Evolutionary conservation across 192 early-diverging fungal genomes (phyloP).

Genomic region (Coemansia sp.): DNA sequence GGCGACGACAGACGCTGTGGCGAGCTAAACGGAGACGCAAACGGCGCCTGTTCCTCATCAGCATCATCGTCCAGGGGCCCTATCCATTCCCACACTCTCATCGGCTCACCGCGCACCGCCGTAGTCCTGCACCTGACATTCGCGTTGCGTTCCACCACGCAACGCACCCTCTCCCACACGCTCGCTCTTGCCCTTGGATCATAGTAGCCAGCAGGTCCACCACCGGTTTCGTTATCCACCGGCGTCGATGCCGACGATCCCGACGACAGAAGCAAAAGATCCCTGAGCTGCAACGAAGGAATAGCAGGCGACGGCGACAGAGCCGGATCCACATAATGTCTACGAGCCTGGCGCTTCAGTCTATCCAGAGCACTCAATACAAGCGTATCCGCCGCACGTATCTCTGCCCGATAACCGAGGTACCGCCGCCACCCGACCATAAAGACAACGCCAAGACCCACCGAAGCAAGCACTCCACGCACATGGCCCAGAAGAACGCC

Average conservation of each 20-base stretch:
- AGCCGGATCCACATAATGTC: conserved; percentile 57
- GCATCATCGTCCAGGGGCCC: conserved; percentile 51
- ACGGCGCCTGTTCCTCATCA: conserved; percentile 2
- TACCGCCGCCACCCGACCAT: conserved; percentile 35
- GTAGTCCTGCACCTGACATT: conserved; percentile 62
- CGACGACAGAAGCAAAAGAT: conserved; percentile 52
- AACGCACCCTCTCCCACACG: conserved; percentile 61
- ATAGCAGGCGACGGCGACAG: conserved; percentile 55
- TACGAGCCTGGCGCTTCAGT: conserved; percentile 57
- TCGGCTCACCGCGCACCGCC: conserved; percentile 60
- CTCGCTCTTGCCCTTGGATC: conserved; percentile 47
- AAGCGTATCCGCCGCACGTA: conserved; percentile 42
- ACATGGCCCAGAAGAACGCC: conserved; percentile 31
- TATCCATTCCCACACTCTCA: conserved; percentile 69
- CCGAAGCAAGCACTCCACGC: conserved; percentile 9
- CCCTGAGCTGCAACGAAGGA: conserved; percentile 59
- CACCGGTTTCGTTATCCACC: neutral
- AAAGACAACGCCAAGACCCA: conserved; percentile 16
- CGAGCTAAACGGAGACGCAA: conserved; percentile 19
- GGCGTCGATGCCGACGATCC: conserved; percentile 18
- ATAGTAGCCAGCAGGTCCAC: conserved; percentile 17
- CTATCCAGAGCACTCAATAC: conserved; percentile 45
- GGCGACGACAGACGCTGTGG: conserved; percentile 4
- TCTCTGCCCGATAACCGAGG: conserved; percentile 37
- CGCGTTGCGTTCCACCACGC: conserved; percentile 58